Conservation (phyloP, 2,329 filamentous ascomycete species). For the Pseudogymnoascus sp. region DNA sequence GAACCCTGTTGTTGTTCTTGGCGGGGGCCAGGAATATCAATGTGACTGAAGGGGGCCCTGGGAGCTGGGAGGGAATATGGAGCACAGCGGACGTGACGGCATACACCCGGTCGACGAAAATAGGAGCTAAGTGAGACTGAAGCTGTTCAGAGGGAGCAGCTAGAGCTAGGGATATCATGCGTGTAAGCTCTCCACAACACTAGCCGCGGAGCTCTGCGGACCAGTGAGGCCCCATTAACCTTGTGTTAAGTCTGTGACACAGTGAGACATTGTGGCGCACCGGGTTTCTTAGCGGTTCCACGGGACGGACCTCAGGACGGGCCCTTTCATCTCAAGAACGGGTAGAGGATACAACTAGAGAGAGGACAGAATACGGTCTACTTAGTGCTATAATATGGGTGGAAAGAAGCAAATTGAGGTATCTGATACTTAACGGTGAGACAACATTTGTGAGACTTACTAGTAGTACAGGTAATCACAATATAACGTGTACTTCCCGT, state of each 20-base stretch:
- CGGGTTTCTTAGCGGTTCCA: neutral
- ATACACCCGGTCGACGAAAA: neutral
- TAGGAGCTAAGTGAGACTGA: neutral
- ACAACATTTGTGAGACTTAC: neutral
- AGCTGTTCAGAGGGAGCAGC: neutral
- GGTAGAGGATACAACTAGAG: neutral
- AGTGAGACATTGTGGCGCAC: neutral
- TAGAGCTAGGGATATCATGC: neutral
- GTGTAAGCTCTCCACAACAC: neutral
- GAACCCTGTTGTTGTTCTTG: neutral
- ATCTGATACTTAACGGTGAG: neutral
- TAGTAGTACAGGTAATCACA: neutral
- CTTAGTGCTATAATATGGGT: neutral
- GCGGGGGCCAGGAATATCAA: neutral
- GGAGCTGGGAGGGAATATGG: neutral
- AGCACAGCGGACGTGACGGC: neutral
- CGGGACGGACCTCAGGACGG: neutral
- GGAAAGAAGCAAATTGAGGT: neutral
- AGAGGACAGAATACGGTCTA: neutral
- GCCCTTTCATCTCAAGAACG: neutral
- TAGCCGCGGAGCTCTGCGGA: neutral
- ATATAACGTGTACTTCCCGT: neutral
- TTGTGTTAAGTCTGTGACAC: conserved; percentile 1
- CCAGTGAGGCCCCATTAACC: neutral
- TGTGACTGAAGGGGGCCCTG: neutral